These are phyloP conservation scores for Echria macrotheca DNA, from an alignment of 495 filamentous ascomycete species.

Conservation along the genomic window DNA sequence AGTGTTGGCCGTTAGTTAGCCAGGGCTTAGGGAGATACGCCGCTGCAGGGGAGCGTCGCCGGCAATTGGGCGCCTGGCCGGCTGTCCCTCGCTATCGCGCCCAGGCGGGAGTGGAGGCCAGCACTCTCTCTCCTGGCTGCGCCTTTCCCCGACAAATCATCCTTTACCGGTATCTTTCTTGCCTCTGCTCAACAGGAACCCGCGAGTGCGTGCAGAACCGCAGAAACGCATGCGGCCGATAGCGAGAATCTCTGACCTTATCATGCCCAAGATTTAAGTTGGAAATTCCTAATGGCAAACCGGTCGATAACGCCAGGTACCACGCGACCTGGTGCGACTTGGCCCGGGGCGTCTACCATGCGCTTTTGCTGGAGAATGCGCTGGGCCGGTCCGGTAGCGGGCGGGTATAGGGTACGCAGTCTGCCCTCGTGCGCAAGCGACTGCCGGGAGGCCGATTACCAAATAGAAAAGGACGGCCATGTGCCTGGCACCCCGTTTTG, in stretches of 20 bases:
- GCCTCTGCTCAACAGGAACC: not conserved
- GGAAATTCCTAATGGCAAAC: conserved; percentile 36
- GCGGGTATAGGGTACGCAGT: conserved; percentile 15
- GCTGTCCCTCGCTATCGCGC: conserved; percentile 9
- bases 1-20: not conserved
- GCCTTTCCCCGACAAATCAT: too few species aligned
- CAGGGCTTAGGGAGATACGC: conserved; percentile 10
- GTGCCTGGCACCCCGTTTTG: conserved; percentile 29
- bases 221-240: conserved; percentile 20
- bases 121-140: conserved; percentile 1
- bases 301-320: conserved; percentile 22
- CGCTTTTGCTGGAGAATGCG: not conserved
- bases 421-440: conserved; percentile 2
- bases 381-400: conserved; percentile 2
- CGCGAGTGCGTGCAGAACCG: conserved; percentile 2
- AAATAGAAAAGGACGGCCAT: conserved; percentile 40
- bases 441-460: conserved; percentile 37
- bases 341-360: too few species aligned
- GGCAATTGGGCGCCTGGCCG: not conserved
- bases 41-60: not conserved
- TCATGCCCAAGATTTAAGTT: conserved; percentile 28
- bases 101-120: not conserved
- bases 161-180: conserved; percentile 4
- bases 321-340: conserved; percentile 17
- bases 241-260: conserved; percentile 27